Base-by-base conservation (phyloP, 805 yeast species). In the Sugiyamaella boreocaroliniensis region DNA sequence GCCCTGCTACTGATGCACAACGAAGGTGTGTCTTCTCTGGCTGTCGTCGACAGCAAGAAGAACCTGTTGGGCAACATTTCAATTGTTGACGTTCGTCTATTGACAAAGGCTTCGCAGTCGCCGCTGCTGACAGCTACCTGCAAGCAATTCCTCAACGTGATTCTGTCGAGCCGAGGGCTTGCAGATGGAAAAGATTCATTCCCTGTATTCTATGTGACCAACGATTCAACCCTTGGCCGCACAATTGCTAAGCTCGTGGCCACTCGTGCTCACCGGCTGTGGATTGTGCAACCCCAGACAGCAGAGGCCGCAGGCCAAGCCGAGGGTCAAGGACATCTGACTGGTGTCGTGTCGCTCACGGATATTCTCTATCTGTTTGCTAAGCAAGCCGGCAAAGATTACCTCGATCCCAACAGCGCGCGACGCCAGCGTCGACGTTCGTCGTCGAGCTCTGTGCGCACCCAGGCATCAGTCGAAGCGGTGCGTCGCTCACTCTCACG, bases 241-340 rank as follows among this genome's bases (percentile, higher is more conserved):
- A 89, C 95, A 8, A 78, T 93, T 64, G 98, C 98, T 34, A 92
- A 93, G 68, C 74, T 92, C 60, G 98, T 92, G 12, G 98, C 99
- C 5, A 92, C 99, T 1, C 84, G 85, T 68, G 81, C 96, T 1
- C 99, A 92, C 71, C 78, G 99, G 67, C 61, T 71, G 63, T 62
- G 75, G 72, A 68, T 72, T 42, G 72, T 71, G 18, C 71, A 70
- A 55, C 49, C 62, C 8, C 68, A 45, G 57, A 40, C 62, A 34
- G 48, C 48, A 8, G 43, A 48, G 9, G 34, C 49, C 6, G 52
- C 57, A 32, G 51, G 62, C 22, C 51, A 60, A 29, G 49, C 65
- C 14, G 62, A 40, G 58, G 81, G 88, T 1, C 37, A 32, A 32
- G 97, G 97, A 14, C 86, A 83, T 64, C 76, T 92, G 56, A 80